These are phyloP conservation scores for Tetrahymena thermophila DNA, from an alignment of 73 alveolate species.

Conservation along the genomic window DNA sequence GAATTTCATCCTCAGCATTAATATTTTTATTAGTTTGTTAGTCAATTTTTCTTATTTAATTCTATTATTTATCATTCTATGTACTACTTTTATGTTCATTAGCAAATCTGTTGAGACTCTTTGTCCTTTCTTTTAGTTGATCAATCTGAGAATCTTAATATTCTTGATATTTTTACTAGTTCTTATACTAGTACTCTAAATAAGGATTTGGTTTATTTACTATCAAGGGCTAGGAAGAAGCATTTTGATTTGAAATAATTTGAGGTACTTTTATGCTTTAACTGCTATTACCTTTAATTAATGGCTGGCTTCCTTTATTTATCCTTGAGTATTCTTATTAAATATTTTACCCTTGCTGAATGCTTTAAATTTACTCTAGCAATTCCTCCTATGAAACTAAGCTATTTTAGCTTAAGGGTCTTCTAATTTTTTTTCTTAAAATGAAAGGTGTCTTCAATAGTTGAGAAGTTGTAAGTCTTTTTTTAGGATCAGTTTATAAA, in stretches of 20 bases:
- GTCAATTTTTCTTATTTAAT: not conserved
- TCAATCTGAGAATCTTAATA: not conserved
- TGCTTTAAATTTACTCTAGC: not conserved
- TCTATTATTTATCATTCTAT: not conserved
- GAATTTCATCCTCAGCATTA: not conserved
- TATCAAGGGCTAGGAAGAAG: not conserved
- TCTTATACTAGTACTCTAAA: not conserved
- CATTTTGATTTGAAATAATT: not conserved
- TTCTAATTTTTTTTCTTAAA: not conserved
- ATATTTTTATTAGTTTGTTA: not conserved
- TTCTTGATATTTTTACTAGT: not conserved
- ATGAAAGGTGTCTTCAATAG: not conserved
- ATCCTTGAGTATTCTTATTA: not conserved
- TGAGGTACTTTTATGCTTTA: not conserved
- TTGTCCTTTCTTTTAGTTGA: not conserved
- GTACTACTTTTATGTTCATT: not conserved
- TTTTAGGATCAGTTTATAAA: not conserved
- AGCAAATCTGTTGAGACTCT: not conserved
- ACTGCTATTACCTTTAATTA: not conserved
- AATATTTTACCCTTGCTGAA: not conserved
- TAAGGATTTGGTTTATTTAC: not conserved
- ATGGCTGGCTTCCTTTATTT: not conserved
- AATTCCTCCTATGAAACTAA: not conserved
- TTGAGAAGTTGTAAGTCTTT: not conserved
- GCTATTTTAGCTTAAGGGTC: not conserved